Conservation (phyloP, 2,329 filamentous ascomycete genomes). For the Xylariaceae sp. region DNA sequence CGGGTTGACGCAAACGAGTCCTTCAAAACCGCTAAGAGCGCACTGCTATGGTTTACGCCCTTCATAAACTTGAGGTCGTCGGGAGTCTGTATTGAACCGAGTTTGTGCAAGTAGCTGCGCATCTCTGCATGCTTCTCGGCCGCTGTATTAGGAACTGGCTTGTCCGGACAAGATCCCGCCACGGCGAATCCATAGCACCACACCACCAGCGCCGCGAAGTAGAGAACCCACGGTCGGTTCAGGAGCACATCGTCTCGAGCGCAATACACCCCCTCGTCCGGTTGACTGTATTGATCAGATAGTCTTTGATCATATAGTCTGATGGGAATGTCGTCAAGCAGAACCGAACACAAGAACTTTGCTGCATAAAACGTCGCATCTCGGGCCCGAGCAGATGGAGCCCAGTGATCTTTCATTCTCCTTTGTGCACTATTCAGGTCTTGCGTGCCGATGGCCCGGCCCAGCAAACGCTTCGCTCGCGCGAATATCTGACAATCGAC, state of each 20-base stretch:
- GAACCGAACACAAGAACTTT: constrained; percentile 81
- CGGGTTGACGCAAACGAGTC: constrained; percentile 78
- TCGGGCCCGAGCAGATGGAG: constrained; percentile 79
- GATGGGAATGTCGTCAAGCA: constrained; percentile 58
- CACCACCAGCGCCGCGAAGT: constrained; percentile 86
- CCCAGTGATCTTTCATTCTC: constrained; percentile 87
- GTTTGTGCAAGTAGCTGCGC: constrained; percentile 70
- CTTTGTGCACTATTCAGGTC: constrained; percentile 78
- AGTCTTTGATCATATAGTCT: constrained; percentile 39
- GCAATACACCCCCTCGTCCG: constrained; percentile 60
- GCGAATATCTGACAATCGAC: constrained; percentile 98
- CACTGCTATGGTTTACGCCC: constrained; percentile 79
- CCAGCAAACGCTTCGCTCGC: constrained; percentile 78
- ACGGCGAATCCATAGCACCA: constrained; percentile 94
- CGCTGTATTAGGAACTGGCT: constrained; percentile 52
- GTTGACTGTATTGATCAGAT: constrained; percentile 36
- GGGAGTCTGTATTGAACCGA: constrained; percentile 70
- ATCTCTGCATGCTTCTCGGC: constrained; percentile 73
- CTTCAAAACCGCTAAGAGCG: constrained; percentile 76
- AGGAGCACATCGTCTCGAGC: constrained; percentile 86
- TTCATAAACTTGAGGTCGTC: constrained; percentile 71
- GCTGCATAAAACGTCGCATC: constrained; percentile 92
- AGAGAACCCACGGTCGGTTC: constrained; percentile 92
- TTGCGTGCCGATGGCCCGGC: constrained; percentile 76
- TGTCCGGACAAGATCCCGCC: constrained; percentile 68